phyloP scores from a whole-genome alignment of 768 basidiomycete species.

The Phlegmacium glaucopus region DNA sequence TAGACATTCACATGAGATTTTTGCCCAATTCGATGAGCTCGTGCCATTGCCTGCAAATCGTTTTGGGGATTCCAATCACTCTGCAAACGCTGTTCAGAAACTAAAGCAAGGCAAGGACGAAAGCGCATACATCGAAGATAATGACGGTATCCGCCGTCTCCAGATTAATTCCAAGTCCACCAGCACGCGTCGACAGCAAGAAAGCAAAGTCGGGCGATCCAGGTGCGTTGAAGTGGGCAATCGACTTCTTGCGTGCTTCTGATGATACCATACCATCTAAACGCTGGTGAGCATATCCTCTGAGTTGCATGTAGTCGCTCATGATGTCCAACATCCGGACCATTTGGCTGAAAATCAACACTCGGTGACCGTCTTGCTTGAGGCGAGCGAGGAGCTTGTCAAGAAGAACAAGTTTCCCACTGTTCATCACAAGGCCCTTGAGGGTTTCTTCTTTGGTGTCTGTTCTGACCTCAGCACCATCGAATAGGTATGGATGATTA shows the following conservation, averaged over 20 bases:
- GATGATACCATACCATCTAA: conserved; percentile 95
- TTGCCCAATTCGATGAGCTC: conserved; percentile 98
- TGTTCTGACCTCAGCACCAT: conserved; percentile 78
- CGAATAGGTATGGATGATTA: conserved; percentile 97
- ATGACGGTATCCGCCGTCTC: conserved; percentile 99
- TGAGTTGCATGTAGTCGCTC: conserved; percentile 90
- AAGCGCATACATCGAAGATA: conserved; percentile 85
- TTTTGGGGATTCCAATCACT: conserved; percentile 99
- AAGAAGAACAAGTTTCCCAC: conserved; percentile 96
- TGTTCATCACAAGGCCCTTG: conserved; percentile 97
- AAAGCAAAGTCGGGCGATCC: conserved; percentile 96
- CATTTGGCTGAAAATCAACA: conserved; percentile 99
- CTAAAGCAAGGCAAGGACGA: conserved; percentile 7
- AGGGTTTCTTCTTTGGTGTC: conserved; percentile 77
- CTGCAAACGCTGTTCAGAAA: conserved; percentile 35
- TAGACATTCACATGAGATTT: conserved; percentile 99
- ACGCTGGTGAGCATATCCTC: conserved; percentile 91
- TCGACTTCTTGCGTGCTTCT: conserved; percentile 90
- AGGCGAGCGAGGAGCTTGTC: conserved; percentile 94
- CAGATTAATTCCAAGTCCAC: conserved; percentile 96
- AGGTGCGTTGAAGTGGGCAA: conserved; percentile 94
- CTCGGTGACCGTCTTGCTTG: conserved; percentile 90
- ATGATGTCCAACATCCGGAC: conserved; percentile 98
- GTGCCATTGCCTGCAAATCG: conserved; percentile 98
- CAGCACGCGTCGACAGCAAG: conserved; percentile 92